Evolutionary conservation across 441 rosid genomes (phyloP), one percentile per base, ranked within the genome.

Genomic region (Pelargonium australe): DNA sequence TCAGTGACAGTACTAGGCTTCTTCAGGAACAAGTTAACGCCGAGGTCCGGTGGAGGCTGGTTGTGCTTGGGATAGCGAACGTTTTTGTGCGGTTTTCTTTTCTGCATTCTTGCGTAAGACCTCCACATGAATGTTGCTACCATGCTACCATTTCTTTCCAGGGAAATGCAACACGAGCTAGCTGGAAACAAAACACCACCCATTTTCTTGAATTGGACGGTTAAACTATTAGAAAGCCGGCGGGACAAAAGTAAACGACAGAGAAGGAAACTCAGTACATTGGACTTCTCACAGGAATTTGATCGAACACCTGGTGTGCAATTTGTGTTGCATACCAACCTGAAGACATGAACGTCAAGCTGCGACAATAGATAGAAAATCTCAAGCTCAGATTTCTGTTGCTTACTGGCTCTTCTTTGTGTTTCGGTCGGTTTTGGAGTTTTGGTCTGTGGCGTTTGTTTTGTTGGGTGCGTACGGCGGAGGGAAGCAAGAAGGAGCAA

Each of bases 21-120:
- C 76, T 85, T 82, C 63, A 84, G 81, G 81, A 91, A 88, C 73
- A 94, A 75, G 67, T 88, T 90, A 55, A 89, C 87, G 34, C 97
- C 96, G 17, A 91, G 85, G 2, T 87, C 91, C 2, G 97, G 97
- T 70, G 96, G 97, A 65, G 84, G 89, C 80, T 91, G 82, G 44
- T 81, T 44, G 11, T 87, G 90, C 20, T 92, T 84, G 2, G 91
- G 96, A 73, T 80, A 73, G 19, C 80, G 87, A 47, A 77, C 86
- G 78, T 88, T 87, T 77, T 83, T 87, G 65, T 89, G 81, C 55
- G 78, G 78, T 72, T 81, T 86, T 73, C 74, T 82, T 28, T 71
- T 63, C 43, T 67, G 74, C 43, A 60, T 71, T 70, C 76, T 80
- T 47, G 75, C 76, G 40, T 40, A 60, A 68, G 67, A 79, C 74